phyloP scores from a whole-genome alignment of 768 basidiomycete species.

The Steccherinum ochraceum region DNA sequence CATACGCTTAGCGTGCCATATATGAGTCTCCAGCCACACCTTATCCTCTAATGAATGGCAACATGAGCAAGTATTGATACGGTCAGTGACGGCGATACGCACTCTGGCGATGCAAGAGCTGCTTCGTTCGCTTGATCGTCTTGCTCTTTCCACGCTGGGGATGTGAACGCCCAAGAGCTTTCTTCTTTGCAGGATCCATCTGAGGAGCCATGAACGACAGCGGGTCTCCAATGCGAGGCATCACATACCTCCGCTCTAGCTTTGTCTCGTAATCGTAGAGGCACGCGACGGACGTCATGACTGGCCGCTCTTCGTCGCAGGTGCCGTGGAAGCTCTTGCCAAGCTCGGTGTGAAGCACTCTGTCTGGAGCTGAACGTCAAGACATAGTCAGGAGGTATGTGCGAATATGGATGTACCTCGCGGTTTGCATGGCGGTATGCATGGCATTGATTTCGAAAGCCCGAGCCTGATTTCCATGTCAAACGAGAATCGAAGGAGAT shows the following conservation, averaged over 20 bases:
- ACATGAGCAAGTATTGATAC: neutral
- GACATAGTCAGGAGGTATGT: neutral
- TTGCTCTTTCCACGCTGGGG: constrained; percentile 62
- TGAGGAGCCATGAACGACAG: too few relatives aligned
- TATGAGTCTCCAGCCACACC: constrained; percentile 90
- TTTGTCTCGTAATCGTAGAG: constrained; percentile 72
- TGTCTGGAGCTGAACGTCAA: constrained; percentile 45
- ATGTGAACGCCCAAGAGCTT: constrained; percentile 36
- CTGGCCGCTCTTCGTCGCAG: constrained; percentile 90
- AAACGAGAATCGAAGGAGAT: neutral
- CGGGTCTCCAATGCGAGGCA: too few relatives aligned
- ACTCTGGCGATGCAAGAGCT: constrained; percentile 74
- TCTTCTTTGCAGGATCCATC: constrained; percentile 48
- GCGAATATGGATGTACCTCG: too few relatives aligned
- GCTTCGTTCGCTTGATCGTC: constrained; percentile 49
- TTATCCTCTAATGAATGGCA: constrained; percentile 57
- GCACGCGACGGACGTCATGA: constrained; percentile 90
- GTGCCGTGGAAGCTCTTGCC: constrained; percentile 91
- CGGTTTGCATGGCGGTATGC: constrained; percentile 78
- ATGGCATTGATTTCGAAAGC: constrained; percentile 89
- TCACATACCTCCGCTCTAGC: constrained; percentile 77
- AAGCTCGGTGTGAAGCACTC: constrained; percentile 72
- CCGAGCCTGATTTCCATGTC: constrained; percentile 50
- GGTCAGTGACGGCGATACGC: constrained; percentile 7
- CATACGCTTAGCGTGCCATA: constrained; percentile 98